Evolutionary conservation across 257 asterid species (phyloP).

Genomic region (Solanum arcanum): DNA sequence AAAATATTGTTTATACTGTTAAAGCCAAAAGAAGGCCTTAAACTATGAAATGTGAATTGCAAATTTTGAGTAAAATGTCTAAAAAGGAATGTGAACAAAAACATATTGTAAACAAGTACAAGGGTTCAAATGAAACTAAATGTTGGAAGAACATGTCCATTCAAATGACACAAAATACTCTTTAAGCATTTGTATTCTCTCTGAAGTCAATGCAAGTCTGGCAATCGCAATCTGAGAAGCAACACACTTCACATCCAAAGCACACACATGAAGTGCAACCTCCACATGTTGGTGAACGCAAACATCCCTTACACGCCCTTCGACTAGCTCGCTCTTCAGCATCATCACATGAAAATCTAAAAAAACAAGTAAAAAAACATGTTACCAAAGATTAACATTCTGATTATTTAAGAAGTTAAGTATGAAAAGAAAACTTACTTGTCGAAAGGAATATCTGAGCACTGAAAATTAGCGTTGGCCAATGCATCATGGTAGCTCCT

Average conservation of each 20-base stretch:
- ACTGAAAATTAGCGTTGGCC: constrained; percentile 19
- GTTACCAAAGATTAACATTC: no score
- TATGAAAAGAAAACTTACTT: constrained; percentile 17
- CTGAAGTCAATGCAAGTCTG: constrained; percentile 44
- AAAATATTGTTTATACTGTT: not conserved
- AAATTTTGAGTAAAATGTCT: not conserved
- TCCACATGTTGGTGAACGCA: constrained; percentile 31
- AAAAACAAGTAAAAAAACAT: not conserved
- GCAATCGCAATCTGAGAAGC: constrained; percentile 32
- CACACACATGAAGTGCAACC: constrained; percentile 50
- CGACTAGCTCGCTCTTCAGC: constrained; percentile 47
- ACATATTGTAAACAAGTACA: not conserved
- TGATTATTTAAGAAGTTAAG: not conserved
- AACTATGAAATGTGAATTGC: not conserved
- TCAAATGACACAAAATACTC: not conserved
- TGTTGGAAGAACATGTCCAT: not conserved
- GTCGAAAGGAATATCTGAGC: constrained; percentile 31
- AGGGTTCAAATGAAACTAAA: not conserved
- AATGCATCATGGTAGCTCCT: constrained; percentile 38
- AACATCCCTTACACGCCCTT: constrained; percentile 31
- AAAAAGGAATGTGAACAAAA: not conserved
- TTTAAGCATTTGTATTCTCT: constrained; percentile 13
- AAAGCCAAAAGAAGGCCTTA: not conserved
- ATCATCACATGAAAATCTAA: constrained; percentile 31
- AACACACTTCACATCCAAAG: constrained; percentile 37